These are phyloP conservation scores for Kwoniella newhampshirensis DNA, from an alignment of 768 basidiomycete species.

Conservation along the genomic window DNA sequence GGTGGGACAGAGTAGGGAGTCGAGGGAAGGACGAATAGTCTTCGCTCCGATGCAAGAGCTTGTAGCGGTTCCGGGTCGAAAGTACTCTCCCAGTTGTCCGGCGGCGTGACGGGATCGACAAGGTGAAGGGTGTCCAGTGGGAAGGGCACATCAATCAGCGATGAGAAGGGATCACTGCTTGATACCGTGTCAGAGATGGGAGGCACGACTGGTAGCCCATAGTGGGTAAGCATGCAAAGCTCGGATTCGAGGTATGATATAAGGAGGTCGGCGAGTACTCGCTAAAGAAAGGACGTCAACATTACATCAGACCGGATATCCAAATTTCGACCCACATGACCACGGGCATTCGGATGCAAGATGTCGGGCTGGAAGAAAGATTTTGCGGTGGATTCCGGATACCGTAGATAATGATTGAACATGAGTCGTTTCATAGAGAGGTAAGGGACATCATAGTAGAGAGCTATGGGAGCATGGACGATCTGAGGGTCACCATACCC, in stretches of 20 bases:
- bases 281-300: slow-evolving; percentile 26
- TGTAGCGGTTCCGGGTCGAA: slow-evolving; percentile 37
- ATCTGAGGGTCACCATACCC: slow-evolving; percentile 52
- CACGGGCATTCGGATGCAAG: slow-evolving; percentile 50
- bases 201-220: slow-evolving; percentile 37
- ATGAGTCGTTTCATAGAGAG: slow-evolving; percentile 47
- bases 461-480: slow-evolving; percentile 47
- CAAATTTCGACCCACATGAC: slow-evolving; percentile 42
- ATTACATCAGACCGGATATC: neutral
- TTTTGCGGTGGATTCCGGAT: slow-evolving; percentile 36
- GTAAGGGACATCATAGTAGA: slow-evolving; percentile 51
- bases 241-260: slow-evolving; percentile 47
- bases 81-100: slow-evolving; percentile 38
- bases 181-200: slow-evolving; percentile 25
- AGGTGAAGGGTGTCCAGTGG: slow-evolving; percentile 37
- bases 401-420: slow-evolving; percentile 48
- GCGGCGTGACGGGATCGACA: slow-evolving; percentile 34
- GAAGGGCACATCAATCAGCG: slow-evolving; percentile 38
- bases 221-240: slow-evolving; percentile 38
- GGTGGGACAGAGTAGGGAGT: slow-evolving; percentile 38
- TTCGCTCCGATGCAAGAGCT: slow-evolving; percentile 25
- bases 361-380: slow-evolving; percentile 44
- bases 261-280: slow-evolving; percentile 45
- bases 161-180: slow-evolving; percentile 24
- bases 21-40: slow-evolving; percentile 34